Percentiles rank a stretch among this genome's conserved stretches.
Conservation (phyloP, 108 stramenopile species). For the Mediolabrus comicus region DNA sequence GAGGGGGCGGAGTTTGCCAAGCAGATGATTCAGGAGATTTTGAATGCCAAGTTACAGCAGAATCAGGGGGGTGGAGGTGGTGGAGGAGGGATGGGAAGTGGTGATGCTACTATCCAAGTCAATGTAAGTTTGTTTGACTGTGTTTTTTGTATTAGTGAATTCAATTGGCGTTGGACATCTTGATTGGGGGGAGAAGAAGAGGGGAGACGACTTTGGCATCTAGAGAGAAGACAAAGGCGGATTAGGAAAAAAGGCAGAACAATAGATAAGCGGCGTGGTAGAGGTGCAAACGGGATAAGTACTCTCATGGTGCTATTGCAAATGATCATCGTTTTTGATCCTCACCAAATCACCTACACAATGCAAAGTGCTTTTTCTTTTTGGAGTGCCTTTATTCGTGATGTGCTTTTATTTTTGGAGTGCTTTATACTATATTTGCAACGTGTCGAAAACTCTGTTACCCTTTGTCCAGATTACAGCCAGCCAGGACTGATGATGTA, state of each 20-base stretch:
- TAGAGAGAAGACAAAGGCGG: background rate
- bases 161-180: background rate
- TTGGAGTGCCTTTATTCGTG: background rate
- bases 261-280: background rate
- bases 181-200: background rate
- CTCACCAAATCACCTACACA: constrained; percentile 4
- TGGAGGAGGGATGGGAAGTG: constrained; percentile 10
- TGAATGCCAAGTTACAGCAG: constrained; percentile 21
- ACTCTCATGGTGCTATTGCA: constrained; percentile 9
- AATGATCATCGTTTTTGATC: constrained; percentile 13
- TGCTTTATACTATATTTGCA: constrained; percentile 1
- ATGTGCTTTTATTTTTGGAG: constrained; percentile 2
- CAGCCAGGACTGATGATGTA: background rate
- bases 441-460: background rate
- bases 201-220: background rate
- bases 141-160: background rate
- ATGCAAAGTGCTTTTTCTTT: constrained; percentile 1
- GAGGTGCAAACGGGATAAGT: constrained; percentile 1
- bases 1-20: constrained; percentile 81
- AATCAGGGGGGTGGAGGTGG: constrained; percentile 24
- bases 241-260: background rate
- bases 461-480: background rate
- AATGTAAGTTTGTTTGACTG: constrained; percentile 49
- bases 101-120: constrained; percentile 64
- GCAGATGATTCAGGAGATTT: constrained; percentile 53